Conservation (phyloP, 2,329 filamentous ascomycete species). For the Cercospora zeae-maydis region DNA sequence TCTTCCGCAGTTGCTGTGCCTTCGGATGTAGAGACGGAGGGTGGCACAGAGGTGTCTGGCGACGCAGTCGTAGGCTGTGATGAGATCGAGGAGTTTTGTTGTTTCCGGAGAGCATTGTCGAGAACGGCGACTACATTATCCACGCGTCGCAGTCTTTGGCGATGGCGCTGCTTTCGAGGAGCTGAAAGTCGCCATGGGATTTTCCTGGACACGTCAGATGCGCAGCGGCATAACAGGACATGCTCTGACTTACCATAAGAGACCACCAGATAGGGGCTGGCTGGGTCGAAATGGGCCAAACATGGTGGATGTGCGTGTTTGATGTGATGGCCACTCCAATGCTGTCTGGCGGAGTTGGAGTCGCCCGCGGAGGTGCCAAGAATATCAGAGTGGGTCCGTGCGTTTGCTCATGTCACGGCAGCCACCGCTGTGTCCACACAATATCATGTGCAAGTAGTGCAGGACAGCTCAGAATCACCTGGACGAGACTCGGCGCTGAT, state of each 20-base stretch:
- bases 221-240: background rate
- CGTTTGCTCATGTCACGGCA: background rate
- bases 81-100: conserved; percentile 47
- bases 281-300: conserved; percentile 80
- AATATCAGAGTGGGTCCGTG: conserved; percentile 1
- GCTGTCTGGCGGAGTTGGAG: background rate
- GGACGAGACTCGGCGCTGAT: background rate
- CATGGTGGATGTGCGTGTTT: conserved; percentile 52
- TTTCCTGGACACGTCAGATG: conserved; percentile 61
- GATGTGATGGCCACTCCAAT: background rate
- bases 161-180: conserved; percentile 85
- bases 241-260: conserved; percentile 64
- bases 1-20: conserved; percentile 29
- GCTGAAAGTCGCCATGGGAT: conserved; percentile 91
- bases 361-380: conserved; percentile 8
- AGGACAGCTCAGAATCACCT: background rate
- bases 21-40: background rate
- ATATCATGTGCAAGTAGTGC: background rate
- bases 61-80: conserved; percentile 13
- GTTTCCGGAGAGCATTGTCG: conserved; percentile 62
- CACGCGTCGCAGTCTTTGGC: conserved; percentile 76
- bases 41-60: background rate
- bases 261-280: conserved; percentile 70
- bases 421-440: background rate
- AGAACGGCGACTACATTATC: conserved; percentile 83